Conservation (phyloP, 805 yeast genomes). For the Pichia californica region DNA sequence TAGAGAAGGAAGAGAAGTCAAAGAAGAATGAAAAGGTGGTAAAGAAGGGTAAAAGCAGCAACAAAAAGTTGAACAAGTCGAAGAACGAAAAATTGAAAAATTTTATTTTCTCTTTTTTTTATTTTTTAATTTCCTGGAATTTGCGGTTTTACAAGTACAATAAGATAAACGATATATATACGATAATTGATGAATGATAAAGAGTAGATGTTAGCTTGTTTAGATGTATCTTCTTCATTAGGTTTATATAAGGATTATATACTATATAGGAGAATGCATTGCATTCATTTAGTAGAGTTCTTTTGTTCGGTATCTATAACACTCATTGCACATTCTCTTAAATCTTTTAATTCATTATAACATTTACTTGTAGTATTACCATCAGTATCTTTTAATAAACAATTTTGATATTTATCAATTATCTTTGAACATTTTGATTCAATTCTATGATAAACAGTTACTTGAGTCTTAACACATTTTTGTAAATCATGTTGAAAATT, state of each 20-base stretch:
- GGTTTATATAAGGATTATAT: too few relatives aligned
- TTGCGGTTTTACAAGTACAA: too few relatives aligned
- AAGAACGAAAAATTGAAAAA: background rate
- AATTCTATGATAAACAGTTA: constrained; percentile 68
- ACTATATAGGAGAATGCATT: too few relatives aligned
- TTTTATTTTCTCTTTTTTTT: background rate
- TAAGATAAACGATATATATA: too few relatives aligned
- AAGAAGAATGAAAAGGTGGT: background rate
- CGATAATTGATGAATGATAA: too few relatives aligned
- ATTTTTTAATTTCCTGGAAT: background rate
- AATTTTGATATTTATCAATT: constrained; percentile 58
- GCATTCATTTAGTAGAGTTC: too few relatives aligned
- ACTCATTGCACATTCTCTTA: constrained; percentile 47
- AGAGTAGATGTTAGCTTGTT: too few relatives aligned
- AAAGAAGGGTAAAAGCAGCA: background rate
- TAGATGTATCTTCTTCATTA: too few relatives aligned
- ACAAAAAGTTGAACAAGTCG: background rate
- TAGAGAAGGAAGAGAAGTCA: background rate
- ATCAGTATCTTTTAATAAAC: constrained; percentile 44
- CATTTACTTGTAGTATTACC: constrained; percentile 43
- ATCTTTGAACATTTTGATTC: constrained; percentile 52
- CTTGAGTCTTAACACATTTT: constrained; percentile 53
- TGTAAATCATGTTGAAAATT: constrained; percentile 52
- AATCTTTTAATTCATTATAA: constrained; percentile 41
- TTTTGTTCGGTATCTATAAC: constrained; percentile 6